Percentiles rank a stretch among this genome's conserved stretches.
Conservation (phyloP, 495 filamentous ascomycete genomes). For the Penicillium roqueforti region DNA sequence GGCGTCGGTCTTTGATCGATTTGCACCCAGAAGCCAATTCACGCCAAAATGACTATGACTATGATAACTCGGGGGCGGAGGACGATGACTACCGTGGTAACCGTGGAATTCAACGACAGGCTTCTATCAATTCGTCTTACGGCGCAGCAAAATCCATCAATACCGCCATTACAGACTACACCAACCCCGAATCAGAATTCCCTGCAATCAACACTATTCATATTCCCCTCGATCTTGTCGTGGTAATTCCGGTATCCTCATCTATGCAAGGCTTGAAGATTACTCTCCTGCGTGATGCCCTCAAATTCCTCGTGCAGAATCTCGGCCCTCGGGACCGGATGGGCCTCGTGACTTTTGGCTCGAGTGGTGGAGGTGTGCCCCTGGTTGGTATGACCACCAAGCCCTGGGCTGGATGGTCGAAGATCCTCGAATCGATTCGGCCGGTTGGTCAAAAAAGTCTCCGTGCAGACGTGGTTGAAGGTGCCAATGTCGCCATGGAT, state of each 20-base stretch:
- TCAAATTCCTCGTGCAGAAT: constrained; percentile 87
- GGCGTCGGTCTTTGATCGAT: constrained; percentile 84
- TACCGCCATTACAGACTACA: constrained; percentile 52
- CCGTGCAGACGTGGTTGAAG: constrained; percentile 94
- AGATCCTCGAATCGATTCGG: constrained; percentile 81
- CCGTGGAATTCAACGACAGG: constrained; percentile 67
- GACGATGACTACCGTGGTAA: constrained; percentile 83
- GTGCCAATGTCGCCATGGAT: constrained; percentile 98
- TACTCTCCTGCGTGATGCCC: constrained; percentile 84
- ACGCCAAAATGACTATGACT: constrained; percentile 69
- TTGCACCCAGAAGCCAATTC: constrained; percentile 64
- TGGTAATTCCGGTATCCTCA: constrained; percentile 95
- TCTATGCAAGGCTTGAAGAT: constrained; percentile 99
- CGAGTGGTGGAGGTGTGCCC: constrained; percentile 86
- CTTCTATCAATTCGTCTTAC: constrained; percentile 83
- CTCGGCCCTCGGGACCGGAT: constrained; percentile 95
- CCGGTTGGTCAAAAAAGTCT: constrained; percentile 96
- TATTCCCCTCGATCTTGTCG: constrained; percentile 91
- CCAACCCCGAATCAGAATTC: constrained; percentile 60
- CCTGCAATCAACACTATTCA: constrained; percentile 65
- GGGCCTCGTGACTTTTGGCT: constrained; percentile 97
- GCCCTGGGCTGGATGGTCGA: constrained; percentile 86
- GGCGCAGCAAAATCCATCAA: constrained; percentile 52
- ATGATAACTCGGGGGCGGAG: constrained; percentile 75
- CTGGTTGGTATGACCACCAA: constrained; percentile 98